Evolutionary conservation across 495 filamentous ascomycete species (phyloP).

Genomic region (Thozetella sp.): DNA sequence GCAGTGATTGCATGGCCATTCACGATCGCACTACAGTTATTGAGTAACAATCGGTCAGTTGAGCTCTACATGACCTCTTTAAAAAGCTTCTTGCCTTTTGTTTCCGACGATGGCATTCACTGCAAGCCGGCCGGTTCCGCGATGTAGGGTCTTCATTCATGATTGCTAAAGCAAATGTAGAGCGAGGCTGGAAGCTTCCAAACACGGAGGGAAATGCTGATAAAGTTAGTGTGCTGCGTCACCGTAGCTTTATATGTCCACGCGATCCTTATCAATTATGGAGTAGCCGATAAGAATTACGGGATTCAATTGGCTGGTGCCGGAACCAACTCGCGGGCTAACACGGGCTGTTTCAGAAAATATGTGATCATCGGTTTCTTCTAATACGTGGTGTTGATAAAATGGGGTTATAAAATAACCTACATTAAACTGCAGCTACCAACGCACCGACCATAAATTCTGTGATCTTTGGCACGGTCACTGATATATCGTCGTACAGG

Average conservation of each 20-base stretch:
- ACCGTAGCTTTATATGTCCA: no score
- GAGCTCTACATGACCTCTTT: neutral
- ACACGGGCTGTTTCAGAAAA: no score
- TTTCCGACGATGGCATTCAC: neutral
- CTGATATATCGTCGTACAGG: slow-evolving; percentile 33
- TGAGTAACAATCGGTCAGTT: neutral
- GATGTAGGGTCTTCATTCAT: neutral
- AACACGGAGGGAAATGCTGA: neutral
- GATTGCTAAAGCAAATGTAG: neutral
- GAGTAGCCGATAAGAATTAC: no score
- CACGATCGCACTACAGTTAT: neutral
- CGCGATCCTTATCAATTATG: no score
- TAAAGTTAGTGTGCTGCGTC: no score
- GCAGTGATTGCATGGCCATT: neutral
- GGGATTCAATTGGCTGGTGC: no score
- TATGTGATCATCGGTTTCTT: neutral
- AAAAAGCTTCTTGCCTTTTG: neutral
- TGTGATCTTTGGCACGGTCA: slow-evolving; percentile 28
- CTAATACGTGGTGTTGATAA: neutral
- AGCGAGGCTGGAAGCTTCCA: neutral
- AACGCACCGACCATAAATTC: slow-evolving; percentile 19
- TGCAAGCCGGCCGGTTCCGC: neutral
- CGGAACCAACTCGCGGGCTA: no score
- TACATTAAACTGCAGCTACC: neutral
- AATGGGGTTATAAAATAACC: neutral